phyloP scores from a whole-genome alignment of 2,329 filamentous ascomycete genomes.

The Hypoxylon sp. region DNA sequence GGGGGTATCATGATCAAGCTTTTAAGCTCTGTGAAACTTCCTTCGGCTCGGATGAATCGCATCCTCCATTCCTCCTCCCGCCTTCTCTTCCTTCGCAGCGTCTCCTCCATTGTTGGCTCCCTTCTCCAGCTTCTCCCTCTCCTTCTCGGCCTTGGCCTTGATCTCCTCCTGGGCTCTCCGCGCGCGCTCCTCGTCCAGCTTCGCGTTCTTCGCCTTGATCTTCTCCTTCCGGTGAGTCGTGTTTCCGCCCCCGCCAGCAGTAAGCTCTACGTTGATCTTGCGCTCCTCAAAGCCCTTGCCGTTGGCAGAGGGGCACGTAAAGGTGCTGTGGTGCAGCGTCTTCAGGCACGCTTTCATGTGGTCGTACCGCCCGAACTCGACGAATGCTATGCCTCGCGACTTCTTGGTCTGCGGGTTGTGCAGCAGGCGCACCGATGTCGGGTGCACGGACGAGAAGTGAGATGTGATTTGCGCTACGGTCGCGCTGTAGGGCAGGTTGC shows the following conservation, averaged over 20 bases:
- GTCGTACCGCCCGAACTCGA: slow-evolving; percentile 90
- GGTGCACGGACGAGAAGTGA: slow-evolving; percentile 85
- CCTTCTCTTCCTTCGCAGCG: slow-evolving; percentile 32
- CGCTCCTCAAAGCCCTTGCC: slow-evolving; percentile 66
- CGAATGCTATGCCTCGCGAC: slow-evolving; percentile 84
- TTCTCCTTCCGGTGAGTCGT: slow-evolving; percentile 79
- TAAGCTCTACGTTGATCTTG: slow-evolving; percentile 93
- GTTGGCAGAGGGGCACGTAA: slow-evolving; percentile 66
- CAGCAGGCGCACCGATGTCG: slow-evolving; percentile 79
- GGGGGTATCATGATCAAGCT: slow-evolving; percentile 19
- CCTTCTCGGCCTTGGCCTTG: slow-evolving; percentile 59
- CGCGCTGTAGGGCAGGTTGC: slow-evolving; percentile 90
- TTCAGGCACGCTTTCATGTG: slow-evolving; percentile 94
- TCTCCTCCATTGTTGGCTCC: slow-evolving; percentile 43
- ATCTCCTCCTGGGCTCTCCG: slow-evolving; percentile 64
- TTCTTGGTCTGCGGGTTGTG: slow-evolving; percentile 75
- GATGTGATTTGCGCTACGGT: slow-evolving; percentile 77
- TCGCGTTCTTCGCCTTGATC: slow-evolving; percentile 88
- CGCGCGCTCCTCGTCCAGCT: slow-evolving; percentile 77
- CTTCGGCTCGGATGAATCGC: slow-evolving; percentile 69
- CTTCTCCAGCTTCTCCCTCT: slow-evolving; percentile 44
- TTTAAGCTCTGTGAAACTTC: slow-evolving; percentile 47
- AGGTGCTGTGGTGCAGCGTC: slow-evolving; percentile 88
- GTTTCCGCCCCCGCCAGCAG: slow-evolving; percentile 90
- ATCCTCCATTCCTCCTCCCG: slow-evolving; percentile 32